Evolutionary conservation across 257 asterid genomes (phyloP), one percentile per base, ranked within the genome.

Genomic region (Scutellaria minor): DNA sequence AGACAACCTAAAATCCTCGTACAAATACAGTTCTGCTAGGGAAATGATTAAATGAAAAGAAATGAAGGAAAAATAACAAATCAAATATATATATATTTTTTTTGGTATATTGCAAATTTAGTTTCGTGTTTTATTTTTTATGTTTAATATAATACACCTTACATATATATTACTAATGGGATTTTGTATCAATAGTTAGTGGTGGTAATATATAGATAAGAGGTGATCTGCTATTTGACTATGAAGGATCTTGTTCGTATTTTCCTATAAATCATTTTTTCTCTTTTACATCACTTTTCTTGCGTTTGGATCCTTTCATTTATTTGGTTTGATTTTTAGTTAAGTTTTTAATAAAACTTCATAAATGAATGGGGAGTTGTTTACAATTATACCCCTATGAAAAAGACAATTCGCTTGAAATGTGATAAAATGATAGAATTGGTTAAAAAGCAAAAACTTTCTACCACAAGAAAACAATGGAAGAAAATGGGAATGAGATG

Each of bases 1-100:
- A 58, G 75, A 78, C 74, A 31, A 66, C 79, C 70, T 68, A 72
- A 67, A 12, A 56, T 82, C 83, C 76, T 78, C 73, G 82, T 78
- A 63, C 76, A 73, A 41, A 45, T 24, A 39, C 47, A 42, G 40
- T 66, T 57, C 41, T 71, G 55, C 46, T 63, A 64, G 46, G 24
- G 10, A 45, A 53, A 18, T 45, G 51, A 5, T 18, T 18, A 0
- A 56, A 61, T 63, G 1, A 5, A 5, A 12, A 6, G 5, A 24
- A 18, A 9, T 4, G 15, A 39, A 39, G 50, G 27, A 14, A 22
- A 18, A 72, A 22, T 58, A 24, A 24, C 27, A 24, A 24, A 24
- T 24, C 0, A 24, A 2, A 24, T n/a, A n/a, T n/a, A n/a, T n/a
- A n/a, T n/a, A n/a, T n/a, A n/a, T 24, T 24, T 24, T 24, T 24